Percentiles rank a stretch among this genome's conserved stretches.
Evolutionary conservation across 2,329 filamentous ascomycete species (phyloP).

Genomic region (Talaromyces sp.): DNA sequence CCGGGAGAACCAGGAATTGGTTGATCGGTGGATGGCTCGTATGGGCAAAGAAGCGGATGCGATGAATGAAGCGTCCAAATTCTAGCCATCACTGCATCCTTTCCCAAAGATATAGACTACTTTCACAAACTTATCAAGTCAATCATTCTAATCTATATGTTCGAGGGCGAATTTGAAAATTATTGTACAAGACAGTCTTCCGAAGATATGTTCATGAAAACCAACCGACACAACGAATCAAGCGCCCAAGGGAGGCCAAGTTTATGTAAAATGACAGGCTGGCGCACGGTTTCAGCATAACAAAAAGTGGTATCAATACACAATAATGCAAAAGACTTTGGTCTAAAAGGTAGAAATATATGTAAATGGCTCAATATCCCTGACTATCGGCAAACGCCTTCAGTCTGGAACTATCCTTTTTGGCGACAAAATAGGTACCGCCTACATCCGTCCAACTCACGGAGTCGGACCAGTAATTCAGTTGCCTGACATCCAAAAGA

Average conservation of each 20-base stretch:
- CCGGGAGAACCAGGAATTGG: constrained; percentile 81
- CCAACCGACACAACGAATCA: neutral
- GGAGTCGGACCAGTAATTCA: constrained; percentile 63
- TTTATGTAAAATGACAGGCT: constrained; percentile 3
- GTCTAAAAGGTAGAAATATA: neutral
- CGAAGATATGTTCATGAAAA: neutral
- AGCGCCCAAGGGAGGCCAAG: neutral
- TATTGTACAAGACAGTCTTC: constrained; percentile 8
- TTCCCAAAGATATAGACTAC: neutral
- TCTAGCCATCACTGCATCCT: constrained; percentile 32
- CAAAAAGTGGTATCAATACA: constrained; percentile 22
- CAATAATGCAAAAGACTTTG: constrained; percentile 12
- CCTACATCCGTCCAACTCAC: constrained; percentile 89
- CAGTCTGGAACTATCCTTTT: constrained; percentile 61
- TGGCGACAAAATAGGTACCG: constrained; percentile 85
- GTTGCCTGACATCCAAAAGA: constrained; percentile 70
- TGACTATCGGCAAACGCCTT: constrained; percentile 44
- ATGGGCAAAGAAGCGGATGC: constrained; percentile 82
- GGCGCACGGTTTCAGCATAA: constrained; percentile 11
- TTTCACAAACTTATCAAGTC: neutral
- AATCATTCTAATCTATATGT: neutral
- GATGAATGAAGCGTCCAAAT: constrained; percentile 65
- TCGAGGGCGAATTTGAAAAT: neutral
- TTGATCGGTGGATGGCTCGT: constrained; percentile 85
- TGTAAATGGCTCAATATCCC: neutral